Evolutionary conservation across 345 rosid genomes (phyloP).

Genomic region (Camelina neglecta): DNA sequence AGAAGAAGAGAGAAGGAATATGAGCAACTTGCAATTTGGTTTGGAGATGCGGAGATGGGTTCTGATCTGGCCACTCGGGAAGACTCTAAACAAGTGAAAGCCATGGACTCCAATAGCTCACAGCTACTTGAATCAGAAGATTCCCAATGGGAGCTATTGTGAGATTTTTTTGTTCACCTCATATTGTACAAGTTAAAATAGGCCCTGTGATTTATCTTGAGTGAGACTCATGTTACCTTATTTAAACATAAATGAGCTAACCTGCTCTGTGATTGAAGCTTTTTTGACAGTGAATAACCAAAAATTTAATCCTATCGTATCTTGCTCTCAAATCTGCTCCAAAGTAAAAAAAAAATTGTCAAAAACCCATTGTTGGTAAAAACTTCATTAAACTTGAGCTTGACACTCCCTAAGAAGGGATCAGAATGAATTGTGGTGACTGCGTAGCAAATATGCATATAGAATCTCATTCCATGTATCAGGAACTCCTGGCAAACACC

Average conservation of each 20-base stretch:
- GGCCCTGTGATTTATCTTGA: not conserved
- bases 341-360: not conserved
- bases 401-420: not conserved
- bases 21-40: conserved; percentile 77
- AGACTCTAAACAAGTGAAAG: conserved; percentile 27
- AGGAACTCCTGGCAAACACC: conserved; percentile 96
- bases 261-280: conserved; percentile 31
- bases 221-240: conserved; percentile 19
- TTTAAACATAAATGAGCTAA: conserved; percentile 29
- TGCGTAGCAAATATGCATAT: conserved; percentile 68
- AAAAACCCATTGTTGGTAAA: conserved; percentile 6
- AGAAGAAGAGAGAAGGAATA: conserved; percentile 72
- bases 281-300: conserved; percentile 26
- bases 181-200: conserved; percentile 5
- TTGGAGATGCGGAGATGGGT: conserved; percentile 62
- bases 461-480: conserved; percentile 92
- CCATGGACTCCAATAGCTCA: conserved; percentile 31
- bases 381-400: conserved; percentile 15
- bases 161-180: conserved; percentile 33
- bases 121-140: conserved; percentile 40
- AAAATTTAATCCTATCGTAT: not conserved
- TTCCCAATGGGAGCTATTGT: conserved; percentile 75
- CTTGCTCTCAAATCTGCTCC: conserved; percentile 2
- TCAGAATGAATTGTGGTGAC: conserved; percentile 47
- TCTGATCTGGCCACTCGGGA: conserved; percentile 37